Evolutionary conservation across 768 basidiomycete genomes (phyloP).

Genomic region (Jaapia argillacea): DNA sequence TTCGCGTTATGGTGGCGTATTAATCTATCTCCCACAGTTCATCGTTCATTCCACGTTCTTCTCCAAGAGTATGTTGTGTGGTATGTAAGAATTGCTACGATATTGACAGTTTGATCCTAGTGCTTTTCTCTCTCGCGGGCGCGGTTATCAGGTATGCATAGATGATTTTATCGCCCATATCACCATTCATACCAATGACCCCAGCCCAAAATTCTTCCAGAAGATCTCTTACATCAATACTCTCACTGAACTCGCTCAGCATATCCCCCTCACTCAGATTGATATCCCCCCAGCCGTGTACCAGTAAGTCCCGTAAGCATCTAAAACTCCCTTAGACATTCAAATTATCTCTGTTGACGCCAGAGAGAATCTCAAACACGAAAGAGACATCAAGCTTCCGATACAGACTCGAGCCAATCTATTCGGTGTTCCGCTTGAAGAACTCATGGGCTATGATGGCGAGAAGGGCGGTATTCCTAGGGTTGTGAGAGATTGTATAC

Average conservation of each 20-base stretch:
- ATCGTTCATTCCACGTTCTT: constrained; percentile 86
- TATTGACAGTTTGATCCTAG: constrained; percentile 26
- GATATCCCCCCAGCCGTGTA: constrained; percentile 79
- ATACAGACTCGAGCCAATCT: constrained; percentile 47
- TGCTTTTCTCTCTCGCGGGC: constrained; percentile 83
- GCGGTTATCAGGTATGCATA: constrained; percentile 69
- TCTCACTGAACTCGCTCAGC: constrained; percentile 64
- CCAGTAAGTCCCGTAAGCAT: constrained; percentile 44
- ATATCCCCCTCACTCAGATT: constrained; percentile 81
- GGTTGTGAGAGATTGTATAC: constrained; percentile 66
- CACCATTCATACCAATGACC: neutral
- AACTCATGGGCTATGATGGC: constrained; percentile 75
- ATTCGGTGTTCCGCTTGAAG: constrained; percentile 76
- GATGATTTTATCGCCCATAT: neutral
- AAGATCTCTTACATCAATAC: constrained; percentile 73
- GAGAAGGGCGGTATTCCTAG: constrained; percentile 79
- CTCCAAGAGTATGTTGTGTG: constrained; percentile 57
- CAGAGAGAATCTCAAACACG: constrained; percentile 75
- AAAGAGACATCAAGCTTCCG: constrained; percentile 60
- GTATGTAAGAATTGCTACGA: neutral
- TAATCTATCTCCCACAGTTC: no score
- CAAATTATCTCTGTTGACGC: constrained; percentile 2
- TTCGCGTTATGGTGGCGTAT: neutral
- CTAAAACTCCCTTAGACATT: neutral
- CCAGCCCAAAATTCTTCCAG: constrained; percentile 84